Evolutionary conservation across 768 basidiomycete genomes (phyloP), one percentile per base, ranked within the genome.

Genomic region (Russula virescens): DNA sequence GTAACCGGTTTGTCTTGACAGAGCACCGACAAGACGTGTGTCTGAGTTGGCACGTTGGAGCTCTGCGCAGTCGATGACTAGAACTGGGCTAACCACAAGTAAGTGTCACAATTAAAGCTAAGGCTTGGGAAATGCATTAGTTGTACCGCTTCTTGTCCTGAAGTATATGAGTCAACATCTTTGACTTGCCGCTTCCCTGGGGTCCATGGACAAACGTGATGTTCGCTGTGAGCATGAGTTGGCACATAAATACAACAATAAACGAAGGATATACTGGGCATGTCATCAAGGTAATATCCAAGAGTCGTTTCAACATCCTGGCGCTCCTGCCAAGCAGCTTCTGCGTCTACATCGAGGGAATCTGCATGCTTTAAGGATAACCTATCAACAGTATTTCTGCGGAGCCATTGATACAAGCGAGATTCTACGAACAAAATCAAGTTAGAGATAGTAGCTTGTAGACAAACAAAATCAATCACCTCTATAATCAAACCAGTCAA

Each of bases 1-100:
- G 70, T 92, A 93, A 40, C 96, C 94, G 0, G 89, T 92, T 69
- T 97, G 91, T 7, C 74, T 75, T 0, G 95, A 94, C 10, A 98
- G 76, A 6, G 78, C 77, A 25, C 77, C 77, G 3, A 95, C 77
- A 13, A 93, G 78, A n/a, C 79, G 79, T 6, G 81, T 75, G 68
- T 95, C 93, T 6, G 88, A 84, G 1, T 78, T 73, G 8, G 86
- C 79, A 67, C 87, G 90, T 42, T 82, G 82, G 23, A 98, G 79
- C 61, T 83, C 79, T 7, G 81, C 79, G 69, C 93, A 95, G 69
- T 99, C 94, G 67, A 99, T 90, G n/a, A 85, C 73, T 38, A 99
- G 74, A 1, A 80, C 73, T 66, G 67, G 60, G 28, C 65, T 68
- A 56, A 38, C 38, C 21, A 56, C 26, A 13, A 7, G 83, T 10